Conservation (phyloP, 345 rosid genomes). For the Citrus hindsii region DNA sequence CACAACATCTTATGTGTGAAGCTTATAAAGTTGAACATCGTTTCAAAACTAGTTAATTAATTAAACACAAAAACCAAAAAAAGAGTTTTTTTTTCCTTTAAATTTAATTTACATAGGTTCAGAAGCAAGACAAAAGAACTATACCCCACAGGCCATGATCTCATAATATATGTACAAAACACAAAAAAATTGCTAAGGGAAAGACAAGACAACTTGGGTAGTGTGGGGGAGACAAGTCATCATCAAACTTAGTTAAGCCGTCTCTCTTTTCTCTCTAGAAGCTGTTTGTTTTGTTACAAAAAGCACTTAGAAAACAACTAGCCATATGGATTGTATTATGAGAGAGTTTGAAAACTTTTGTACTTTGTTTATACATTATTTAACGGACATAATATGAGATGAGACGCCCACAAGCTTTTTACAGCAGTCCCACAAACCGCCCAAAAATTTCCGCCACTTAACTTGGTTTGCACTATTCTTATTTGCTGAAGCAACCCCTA, state of each 20-base stretch:
- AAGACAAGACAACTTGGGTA: neutral
- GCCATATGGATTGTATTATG: neutral
- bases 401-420: conserved; percentile 1
- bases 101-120: too few species aligned
- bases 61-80: too few species aligned
- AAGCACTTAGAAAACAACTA: neutral
- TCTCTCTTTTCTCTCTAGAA: neutral
- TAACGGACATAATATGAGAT: neutral
- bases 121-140: neutral
- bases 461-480: conserved; percentile 26
- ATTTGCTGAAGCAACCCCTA: conserved; percentile 24
- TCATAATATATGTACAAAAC: neutral
- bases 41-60: neutral
- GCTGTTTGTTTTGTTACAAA: neutral
- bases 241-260: conserved; percentile 9
- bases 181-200: neutral
- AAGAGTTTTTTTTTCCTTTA: too few species aligned
- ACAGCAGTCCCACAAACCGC: conserved; percentile 39
- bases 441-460: conserved; percentile 19
- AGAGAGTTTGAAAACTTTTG: neutral
- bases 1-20: neutral
- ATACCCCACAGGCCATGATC: neutral
- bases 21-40: neutral
- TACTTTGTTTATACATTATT: neutral
- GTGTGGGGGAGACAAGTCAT: conserved; percentile 12